A percentile compares a stretch with the other conserved stretches of the same genome.
These are phyloP conservation scores for Solanum verrucosum DNA, from an alignment of 257 asterid species.

Conservation along the genomic window DNA sequence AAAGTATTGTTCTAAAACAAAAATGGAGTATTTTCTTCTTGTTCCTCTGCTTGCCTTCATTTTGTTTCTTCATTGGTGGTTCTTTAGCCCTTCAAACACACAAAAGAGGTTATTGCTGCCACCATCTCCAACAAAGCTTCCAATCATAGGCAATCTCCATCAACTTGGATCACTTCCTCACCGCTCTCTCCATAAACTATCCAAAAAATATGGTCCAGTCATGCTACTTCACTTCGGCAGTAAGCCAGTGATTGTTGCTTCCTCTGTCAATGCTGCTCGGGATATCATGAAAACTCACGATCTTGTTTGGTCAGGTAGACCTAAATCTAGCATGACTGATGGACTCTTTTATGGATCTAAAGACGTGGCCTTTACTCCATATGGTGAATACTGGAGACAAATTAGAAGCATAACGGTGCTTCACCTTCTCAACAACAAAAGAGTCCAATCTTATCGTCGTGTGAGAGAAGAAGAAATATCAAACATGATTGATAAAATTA, in stretches of 20 bases:
- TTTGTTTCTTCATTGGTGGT: slow-evolving; percentile 6
- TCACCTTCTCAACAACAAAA: slow-evolving; percentile 33
- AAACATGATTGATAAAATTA: too few relatives aligned
- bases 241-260: slow-evolving; percentile 27
- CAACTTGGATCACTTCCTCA: slow-evolving; percentile 28
- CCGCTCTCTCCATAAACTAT: slow-evolving; percentile 25
- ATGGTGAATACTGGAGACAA: slow-evolving; percentile 40
- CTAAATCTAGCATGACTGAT: slow-evolving; percentile 8
- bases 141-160: slow-evolving; percentile 33
- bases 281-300: slow-evolving; percentile 42
- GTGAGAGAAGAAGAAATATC: too few relatives aligned
- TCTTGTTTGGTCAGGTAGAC: slow-evolving; percentile 25
- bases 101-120: slow-evolving; percentile 12
- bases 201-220: slow-evolving; percentile 28
- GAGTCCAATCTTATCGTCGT: slow-evolving; percentile 22
- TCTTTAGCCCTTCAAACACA: not conserved
- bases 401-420: slow-evolving; percentile 24
- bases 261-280: slow-evolving; percentile 27
- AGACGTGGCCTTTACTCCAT: slow-evolving; percentile 21
- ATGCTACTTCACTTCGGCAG: slow-evolving; percentile 37
- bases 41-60: not conserved
- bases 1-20: not conserved
- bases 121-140: slow-evolving; percentile 38
- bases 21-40: not conserved
- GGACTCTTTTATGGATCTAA: slow-evolving; percentile 7